phyloP scores from a whole-genome alignment of 257 asterid species.

The Scutellaria baicalensis region DNA sequence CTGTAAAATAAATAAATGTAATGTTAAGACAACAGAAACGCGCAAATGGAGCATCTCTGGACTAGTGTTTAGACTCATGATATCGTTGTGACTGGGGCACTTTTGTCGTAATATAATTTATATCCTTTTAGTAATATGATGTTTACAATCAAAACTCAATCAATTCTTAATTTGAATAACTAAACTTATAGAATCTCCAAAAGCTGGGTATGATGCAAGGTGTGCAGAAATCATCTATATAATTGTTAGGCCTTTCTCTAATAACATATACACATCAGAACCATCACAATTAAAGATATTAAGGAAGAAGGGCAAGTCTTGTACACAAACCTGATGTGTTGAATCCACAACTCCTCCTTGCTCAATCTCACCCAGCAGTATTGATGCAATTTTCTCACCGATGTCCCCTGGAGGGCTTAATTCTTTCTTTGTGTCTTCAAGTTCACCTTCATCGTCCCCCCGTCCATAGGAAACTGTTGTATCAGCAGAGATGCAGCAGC shows the following conservation, averaged over 20 bases:
- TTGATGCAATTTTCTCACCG: slow-evolving; percentile 62
- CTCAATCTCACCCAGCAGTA: slow-evolving; percentile 62
- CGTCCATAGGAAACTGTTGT: slow-evolving; percentile 48
- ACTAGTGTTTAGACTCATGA: background rate
- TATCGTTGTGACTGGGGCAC: background rate
- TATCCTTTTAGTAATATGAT: background rate
- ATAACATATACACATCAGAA: background rate
- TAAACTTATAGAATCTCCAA: background rate
- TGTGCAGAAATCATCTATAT: background rate
- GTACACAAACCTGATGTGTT: slow-evolving; percentile 73
- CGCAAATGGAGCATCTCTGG: background rate
- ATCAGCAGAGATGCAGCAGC: slow-evolving; percentile 73
- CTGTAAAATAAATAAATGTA: slow-evolving; percentile 29
- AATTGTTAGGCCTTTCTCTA: background rate
- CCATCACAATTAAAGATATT: background rate
- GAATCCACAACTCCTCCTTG: slow-evolving; percentile 99
- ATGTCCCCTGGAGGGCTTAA: slow-evolving; percentile 59
- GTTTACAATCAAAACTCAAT: background rate
- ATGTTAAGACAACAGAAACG: background rate
- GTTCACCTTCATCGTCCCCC: slow-evolving; percentile 38
- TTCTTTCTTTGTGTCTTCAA: slow-evolving; percentile 50
- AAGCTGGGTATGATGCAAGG: background rate
- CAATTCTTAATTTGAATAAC: no score
- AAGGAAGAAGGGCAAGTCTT: background rate
- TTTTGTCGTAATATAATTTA: background rate